Evolutionary conservation across 2,329 filamentous ascomycete genomes (phyloP).

Genomic region (Diaporthe ampelina): DNA sequence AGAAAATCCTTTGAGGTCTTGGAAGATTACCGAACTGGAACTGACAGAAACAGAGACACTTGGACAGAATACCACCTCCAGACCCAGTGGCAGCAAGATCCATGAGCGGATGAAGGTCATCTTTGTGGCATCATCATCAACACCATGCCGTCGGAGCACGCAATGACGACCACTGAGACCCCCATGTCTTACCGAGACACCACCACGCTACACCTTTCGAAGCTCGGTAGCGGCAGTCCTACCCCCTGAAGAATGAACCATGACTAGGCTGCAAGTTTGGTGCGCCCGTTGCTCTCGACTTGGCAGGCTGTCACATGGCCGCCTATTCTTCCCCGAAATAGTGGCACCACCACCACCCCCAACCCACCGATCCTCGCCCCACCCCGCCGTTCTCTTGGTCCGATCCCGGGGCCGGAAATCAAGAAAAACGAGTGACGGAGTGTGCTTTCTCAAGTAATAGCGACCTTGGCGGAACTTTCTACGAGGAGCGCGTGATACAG

Average conservation of each 20-base stretch:
- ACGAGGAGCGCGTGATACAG: slow-evolving; percentile 43
- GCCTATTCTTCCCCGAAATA: background rate
- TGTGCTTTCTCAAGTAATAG: background rate
- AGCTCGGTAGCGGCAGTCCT: background rate
- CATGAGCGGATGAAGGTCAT: background rate
- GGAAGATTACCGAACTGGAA: background rate
- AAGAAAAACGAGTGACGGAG: background rate
- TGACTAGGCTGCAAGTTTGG: background rate
- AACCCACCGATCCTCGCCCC: background rate
- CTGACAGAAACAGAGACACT: background rate
- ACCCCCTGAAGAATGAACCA: background rate
- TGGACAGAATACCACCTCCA: background rate
- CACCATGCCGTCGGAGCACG: background rate
- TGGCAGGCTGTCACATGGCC: slow-evolving; percentile 33
- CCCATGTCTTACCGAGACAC: slow-evolving; percentile 29
- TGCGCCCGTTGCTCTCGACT: slow-evolving; percentile 24
- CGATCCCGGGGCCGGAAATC: slow-evolving; percentile 15
- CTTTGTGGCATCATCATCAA: background rate
- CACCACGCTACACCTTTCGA: slow-evolving; percentile 9
- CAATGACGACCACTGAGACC: slow-evolving; percentile 22
- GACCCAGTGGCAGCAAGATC: background rate
- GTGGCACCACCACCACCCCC: slow-evolving; percentile 5
- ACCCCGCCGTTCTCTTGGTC: slow-evolving; percentile 17
- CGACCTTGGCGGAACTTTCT: slow-evolving; percentile 6
- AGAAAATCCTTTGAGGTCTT: background rate